Base-by-base conservation (phyloP, 768 basidiomycete genomes). In the Imleria badia region DNA sequence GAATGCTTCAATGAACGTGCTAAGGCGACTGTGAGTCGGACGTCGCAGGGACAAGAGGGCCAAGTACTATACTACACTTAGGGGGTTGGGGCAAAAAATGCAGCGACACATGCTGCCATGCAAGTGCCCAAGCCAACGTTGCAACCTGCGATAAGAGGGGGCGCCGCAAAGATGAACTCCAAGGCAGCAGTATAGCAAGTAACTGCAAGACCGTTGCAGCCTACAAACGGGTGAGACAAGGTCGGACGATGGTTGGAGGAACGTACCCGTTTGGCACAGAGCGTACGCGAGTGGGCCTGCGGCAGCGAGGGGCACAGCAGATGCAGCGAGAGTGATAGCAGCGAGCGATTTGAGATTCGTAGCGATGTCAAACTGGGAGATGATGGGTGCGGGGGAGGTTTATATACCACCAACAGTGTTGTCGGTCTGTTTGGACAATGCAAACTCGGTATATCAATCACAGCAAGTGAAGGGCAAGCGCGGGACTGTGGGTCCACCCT, bases 331-430 rank as follows among this genome's bases (percentile, higher is more conserved):
- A 7, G 64, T 20, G 13, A 72, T 48, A 3, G 59, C 46, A 5
- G 55, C 36, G 31, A 66, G 45, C 0, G 56, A 58, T 40, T 64
- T 66, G n/a, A 66, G 31, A 45, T 70, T 72, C 69, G 64, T 71
- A 5, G 29, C 4, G 39, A 5, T 14, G n/a, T 11, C n/a, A n/a
- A n/a, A n/a, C n/a, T n/a, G n/a, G n/a, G n/a, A n/a, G n/a, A n/a
- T n/a, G n/a, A n/a, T n/a, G n/a, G n/a, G n/a, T n/a, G n/a, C n/a
- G n/a, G n/a, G n/a, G n/a, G n/a, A n/a, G n/a, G n/a, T n/a, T n/a
- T n/a, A n/a, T n/a, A n/a, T n/a, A n/a, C n/a, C n/a, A n/a, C n/a
- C n/a, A n/a, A n/a, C n/a, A n/a, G n/a, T n/a, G n/a, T n/a, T n/a
- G n/a, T n/a, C n/a, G n/a, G n/a, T n/a, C n/a, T n/a, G n/a, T n/a